phyloP scores from a whole-genome alignment of 2,329 filamentous ascomycete species.

The Aureobasidium namibiae region DNA sequence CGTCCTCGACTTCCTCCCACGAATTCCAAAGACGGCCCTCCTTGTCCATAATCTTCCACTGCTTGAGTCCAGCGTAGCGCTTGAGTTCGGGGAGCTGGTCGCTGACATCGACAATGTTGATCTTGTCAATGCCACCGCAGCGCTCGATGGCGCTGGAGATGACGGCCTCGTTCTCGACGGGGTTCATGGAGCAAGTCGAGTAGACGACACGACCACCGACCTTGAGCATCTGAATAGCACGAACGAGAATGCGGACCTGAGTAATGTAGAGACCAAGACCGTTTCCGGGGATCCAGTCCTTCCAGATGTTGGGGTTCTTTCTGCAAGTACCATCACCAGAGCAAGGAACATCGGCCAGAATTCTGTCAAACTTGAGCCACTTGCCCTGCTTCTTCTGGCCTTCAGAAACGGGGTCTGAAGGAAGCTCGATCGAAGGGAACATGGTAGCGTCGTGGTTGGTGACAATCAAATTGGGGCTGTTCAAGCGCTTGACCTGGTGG shows the following conservation, averaged over 20 bases:
- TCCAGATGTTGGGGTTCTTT: slow-evolving; percentile 93
- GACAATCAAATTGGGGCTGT: slow-evolving; percentile 91
- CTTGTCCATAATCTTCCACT: slow-evolving; percentile 91
- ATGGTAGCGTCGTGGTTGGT: slow-evolving; percentile 97
- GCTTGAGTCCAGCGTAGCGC: slow-evolving; percentile 65
- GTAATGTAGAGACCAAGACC: slow-evolving; percentile 80
- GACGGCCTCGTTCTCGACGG: slow-evolving; percentile 92
- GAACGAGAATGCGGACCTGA: slow-evolving; percentile 81
- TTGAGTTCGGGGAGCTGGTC: slow-evolving; percentile 68
- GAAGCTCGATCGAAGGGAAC: slow-evolving; percentile 87
- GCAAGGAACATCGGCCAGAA: slow-evolving; percentile 93
- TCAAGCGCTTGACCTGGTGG: slow-evolving; percentile 94
- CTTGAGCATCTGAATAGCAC: slow-evolving; percentile 92
- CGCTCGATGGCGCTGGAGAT: slow-evolving; percentile 80
- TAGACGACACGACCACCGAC: slow-evolving; percentile 91
- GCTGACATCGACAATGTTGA: slow-evolving; percentile 77
- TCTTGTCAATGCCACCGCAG: slow-evolving; percentile 74
- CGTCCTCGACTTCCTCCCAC: slow-evolving; percentile 73
- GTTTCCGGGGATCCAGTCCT: slow-evolving; percentile 84
- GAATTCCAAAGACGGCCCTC: slow-evolving; percentile 67
- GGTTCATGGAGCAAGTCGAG: slow-evolving; percentile 98
- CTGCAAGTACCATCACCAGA: slow-evolving; percentile 88
- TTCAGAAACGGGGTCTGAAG: slow-evolving; percentile 41
- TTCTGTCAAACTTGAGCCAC: slow-evolving; percentile 95
- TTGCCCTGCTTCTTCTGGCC: slow-evolving; percentile 49